Base-by-base conservation (phyloP, 2,329 filamentous ascomycete species). In the Stromatinia cepivora region DNA sequence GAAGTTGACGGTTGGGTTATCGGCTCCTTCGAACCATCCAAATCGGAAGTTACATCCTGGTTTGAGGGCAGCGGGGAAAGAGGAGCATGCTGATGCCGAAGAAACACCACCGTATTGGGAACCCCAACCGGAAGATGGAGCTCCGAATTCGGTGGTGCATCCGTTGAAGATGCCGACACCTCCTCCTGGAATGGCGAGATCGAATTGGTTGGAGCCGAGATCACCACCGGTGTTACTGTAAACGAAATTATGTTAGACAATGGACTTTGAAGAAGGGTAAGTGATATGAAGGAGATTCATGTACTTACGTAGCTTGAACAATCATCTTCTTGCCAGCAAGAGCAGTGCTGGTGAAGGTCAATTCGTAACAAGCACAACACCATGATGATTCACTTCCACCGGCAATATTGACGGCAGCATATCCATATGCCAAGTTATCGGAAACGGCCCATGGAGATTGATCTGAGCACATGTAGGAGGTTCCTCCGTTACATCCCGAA, bases 311-410 rank as follows among this genome's bases (percentile, higher is more conserved):
- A 28, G 61, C 61, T 76, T 90, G 88, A 28, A 90, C 84, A 65
- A 90, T 81, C 85, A 90, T 87, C 70, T 82, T 85, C 80, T 90
- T 89, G 69, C 87, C 87, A 39, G 80, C 78, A 39, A 86, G 82
- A 13, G 84, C 79, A 10, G 84, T 84, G 54, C 77, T 79, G 1
- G 82, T 84, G 74, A 85, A 85, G 4, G 75, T 77, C 64, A 76
- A 76, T 77, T 86, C 82, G 75, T 89, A 90, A 78, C 88, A 90
- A 62, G 84, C 85, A 76, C 89, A 91, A 80, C 89, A 91, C 86
- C 87, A 89, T 22, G 79, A 82, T 1, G 81, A 79, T 78, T 90
- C 88, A 8, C 80, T 84, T 57, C 83, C 82, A 34, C 86, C 86
- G 2, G 77, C 76, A 71, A 90, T 82, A 62, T 81, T 82, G 28